Base-by-base conservation (phyloP, 495 filamentous ascomycete genomes). In the Tuber calosporum region DNA sequence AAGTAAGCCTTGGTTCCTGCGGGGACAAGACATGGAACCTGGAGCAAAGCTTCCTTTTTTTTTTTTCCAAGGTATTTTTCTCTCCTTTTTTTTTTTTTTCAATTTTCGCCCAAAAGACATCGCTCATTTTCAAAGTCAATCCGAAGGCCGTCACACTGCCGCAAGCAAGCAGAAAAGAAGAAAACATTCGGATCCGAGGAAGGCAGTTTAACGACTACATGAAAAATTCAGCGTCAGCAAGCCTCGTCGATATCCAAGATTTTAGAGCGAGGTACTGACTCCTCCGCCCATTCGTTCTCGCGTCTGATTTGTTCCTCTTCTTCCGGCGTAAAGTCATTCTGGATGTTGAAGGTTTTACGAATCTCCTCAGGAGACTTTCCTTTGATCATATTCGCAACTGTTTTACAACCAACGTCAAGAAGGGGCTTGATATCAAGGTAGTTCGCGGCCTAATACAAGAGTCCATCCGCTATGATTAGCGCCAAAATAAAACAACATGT, bases 381-480 rank as follows among this genome's bases (percentile, higher is more conserved):
- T 88, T 93, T 93, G 85, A 93, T 93, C 90, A 93, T 93, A 81
- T 93, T 93, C 67, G 90, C 90, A 37, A 93, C 91, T 0, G 91
- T 93, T 87, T 93, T 93, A 85, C 91, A 93, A 66, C 91, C 91
- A 71, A 93, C 91, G 75, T 93, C 91, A 37, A 93, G 87, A 8
- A 93, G 89, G 9, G 89, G 88, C 86, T 93, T 92, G 83, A 93
- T 93, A 75, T 93, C 91, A 40, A 93, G 86, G 79, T 92, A 93
- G 82, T 93, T 93, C 69, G 90, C 90, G 39, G 91, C 90, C 88
- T 82, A 38, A 19, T 13, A 45, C 19, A 72, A 48, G 3, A 37
- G 45, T 48, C 9, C 11, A 13, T 15, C n/a, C n/a, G 67, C 58
- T 20, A 5, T 48, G 20, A 58, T 76, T 37, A 79, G 69, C 30